Conservation (phyloP, 495 filamentous ascomycete species). For the Cetradonia linearis region DNA sequence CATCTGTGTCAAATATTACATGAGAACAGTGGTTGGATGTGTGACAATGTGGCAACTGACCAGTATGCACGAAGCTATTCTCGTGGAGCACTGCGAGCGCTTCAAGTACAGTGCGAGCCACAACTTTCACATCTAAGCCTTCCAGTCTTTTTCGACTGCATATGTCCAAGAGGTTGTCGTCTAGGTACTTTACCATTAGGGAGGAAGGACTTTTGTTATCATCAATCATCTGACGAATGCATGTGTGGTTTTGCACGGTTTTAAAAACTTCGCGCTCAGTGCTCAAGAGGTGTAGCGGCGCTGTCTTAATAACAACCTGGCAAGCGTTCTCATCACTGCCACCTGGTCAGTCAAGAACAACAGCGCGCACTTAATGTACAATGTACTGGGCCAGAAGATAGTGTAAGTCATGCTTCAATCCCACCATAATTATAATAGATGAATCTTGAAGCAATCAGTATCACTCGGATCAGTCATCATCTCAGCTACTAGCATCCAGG, state of each 20-base stretch:
- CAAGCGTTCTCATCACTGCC: conserved; percentile 2
- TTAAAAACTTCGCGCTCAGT: conserved; percentile 8
- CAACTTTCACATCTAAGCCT: neutral
- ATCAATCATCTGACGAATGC: conserved; percentile 14
- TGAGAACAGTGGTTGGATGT: neutral
- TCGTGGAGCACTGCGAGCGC: conserved; percentile 8
- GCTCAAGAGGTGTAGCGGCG: neutral
- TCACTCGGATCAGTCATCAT: neutral
- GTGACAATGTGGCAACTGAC: neutral
- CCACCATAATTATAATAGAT: neutral
- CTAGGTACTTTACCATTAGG: conserved; percentile 36
- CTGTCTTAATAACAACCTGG: conserved; percentile 1
- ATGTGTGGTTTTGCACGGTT: neutral
- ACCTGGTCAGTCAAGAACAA: neutral
- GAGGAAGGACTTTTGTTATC: conserved; percentile 29
- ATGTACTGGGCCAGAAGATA: neutral
- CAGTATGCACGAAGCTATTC: conserved; percentile 11
- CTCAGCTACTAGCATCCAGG: neutral
- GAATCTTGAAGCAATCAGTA: neutral
- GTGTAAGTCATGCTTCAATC: neutral
- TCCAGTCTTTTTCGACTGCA: conserved; percentile 30
- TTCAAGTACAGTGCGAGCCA: conserved; percentile 2
- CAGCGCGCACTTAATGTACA: neutral
- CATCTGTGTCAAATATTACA: neutral
- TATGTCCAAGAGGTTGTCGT: conserved; percentile 31